phyloP scores from a whole-genome alignment of 1,139 yeast genomes.

The Yamadazyma sp. region DNA sequence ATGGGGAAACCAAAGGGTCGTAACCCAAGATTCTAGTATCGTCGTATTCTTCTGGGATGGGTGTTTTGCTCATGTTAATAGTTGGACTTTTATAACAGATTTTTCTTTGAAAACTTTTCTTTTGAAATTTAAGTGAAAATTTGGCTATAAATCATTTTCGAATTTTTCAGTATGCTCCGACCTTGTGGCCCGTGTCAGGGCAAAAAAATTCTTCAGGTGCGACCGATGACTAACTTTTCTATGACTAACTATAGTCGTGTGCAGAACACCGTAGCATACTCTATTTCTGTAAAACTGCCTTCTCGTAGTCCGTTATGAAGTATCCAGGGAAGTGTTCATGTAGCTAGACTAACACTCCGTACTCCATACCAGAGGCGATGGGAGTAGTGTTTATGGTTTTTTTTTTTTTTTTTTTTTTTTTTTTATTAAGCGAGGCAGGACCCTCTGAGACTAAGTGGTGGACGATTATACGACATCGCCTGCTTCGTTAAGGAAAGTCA shows the following conservation, averaged over 20 bases:
- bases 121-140: no score
- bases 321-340: no score
- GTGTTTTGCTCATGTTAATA: constrained; percentile 43
- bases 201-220: neutral
- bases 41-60: constrained; percentile 73
- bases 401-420: no score
- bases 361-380: no score
- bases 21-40: constrained; percentile 87
- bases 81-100: neutral
- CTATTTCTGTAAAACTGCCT: neutral
- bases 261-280: neutral
- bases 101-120: neutral
- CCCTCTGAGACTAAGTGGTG: neutral
- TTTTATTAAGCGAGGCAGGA: neutral
- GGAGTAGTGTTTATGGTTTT: no score
- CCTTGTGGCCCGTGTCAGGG: neutral
- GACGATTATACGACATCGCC: neutral
- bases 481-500: no score
- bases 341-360: no score
- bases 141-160: neutral
- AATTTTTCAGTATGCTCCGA: constrained; percentile 1
- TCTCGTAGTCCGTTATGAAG: neutral
- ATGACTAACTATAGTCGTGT: constrained; percentile 1
- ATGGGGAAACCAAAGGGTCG: constrained; percentile 91
- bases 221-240: constrained; percentile 1